phyloP scores from a whole-genome alignment of 2,329 filamentous ascomycete species.

The Fusarium duplospermum region DNA sequence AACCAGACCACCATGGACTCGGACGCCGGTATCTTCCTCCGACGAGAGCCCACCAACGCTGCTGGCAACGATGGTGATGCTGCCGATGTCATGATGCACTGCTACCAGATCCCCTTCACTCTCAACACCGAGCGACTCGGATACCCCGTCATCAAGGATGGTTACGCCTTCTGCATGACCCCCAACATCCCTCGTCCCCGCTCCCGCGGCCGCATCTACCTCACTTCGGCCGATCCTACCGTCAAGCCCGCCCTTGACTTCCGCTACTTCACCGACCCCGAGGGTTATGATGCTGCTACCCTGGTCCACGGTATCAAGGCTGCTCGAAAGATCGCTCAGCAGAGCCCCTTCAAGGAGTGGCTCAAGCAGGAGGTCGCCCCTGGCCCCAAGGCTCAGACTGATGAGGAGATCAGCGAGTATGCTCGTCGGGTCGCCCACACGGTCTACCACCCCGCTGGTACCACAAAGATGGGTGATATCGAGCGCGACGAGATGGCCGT shows the following conservation, averaged over 20 bases:
- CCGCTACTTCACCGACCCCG: slow-evolving; percentile 88
- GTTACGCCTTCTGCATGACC: slow-evolving; percentile 92
- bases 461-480: slow-evolving; percentile 89
- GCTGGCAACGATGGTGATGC: slow-evolving; percentile 76
- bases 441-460: slow-evolving; percentile 90
- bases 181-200: slow-evolving; percentile 89
- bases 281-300: slow-evolving; percentile 86
- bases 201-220: slow-evolving; percentile 80
- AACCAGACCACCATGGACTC: slow-evolving; percentile 93
- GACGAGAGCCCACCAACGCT: slow-evolving; percentile 78
- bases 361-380: slow-evolving; percentile 86
- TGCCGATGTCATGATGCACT: slow-evolving; percentile 95
- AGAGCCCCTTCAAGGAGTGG: slow-evolving; percentile 84
- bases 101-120: slow-evolving; percentile 94
- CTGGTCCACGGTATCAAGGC: slow-evolving; percentile 82
- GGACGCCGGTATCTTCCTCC: slow-evolving; percentile 88
- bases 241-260: slow-evolving; percentile 89
- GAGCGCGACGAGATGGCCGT: slow-evolving; percentile 77
- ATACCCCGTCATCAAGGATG: slow-evolving; percentile 71
- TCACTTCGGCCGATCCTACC: slow-evolving; percentile 78
- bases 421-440: slow-evolving; percentile 85
- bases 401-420: slow-evolving; percentile 86
- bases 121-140: slow-evolving; percentile 86
- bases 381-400: slow-evolving; percentile 77
- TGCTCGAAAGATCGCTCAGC: slow-evolving; percentile 79